Conservation (phyloP, 768 basidiomycete genomes). For the Trametes cubensis region DNA sequence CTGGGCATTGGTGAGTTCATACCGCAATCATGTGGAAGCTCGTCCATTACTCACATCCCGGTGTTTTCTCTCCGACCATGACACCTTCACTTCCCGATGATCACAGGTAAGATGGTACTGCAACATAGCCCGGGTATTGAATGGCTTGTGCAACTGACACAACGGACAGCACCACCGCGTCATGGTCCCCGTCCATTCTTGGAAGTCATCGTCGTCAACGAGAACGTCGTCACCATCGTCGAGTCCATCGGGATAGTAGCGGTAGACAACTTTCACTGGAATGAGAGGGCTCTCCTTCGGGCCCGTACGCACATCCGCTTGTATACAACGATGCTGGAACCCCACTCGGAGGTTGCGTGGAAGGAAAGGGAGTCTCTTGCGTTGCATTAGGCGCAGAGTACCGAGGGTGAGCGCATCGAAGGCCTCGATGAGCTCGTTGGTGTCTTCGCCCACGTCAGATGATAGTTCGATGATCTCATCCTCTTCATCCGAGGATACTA, state of each 20-base stretch:
- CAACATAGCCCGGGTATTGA: slow-evolving; percentile 48
- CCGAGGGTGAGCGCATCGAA: slow-evolving; percentile 21
- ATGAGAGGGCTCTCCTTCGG: slow-evolving; percentile 26
- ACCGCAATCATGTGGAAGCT: no score
- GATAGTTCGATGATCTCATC: slow-evolving; percentile 16
- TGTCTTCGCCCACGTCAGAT: slow-evolving; percentile 19
- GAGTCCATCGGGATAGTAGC: slow-evolving; percentile 20
- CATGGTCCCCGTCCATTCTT: slow-evolving; percentile 33
- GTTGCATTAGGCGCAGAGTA: slow-evolving; percentile 8
- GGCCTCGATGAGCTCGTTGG: slow-evolving; percentile 22
- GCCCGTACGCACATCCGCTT: slow-evolving; percentile 39
- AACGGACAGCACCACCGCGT: slow-evolving; percentile 53
- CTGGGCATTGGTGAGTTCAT: neutral
- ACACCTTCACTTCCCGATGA: slow-evolving; percentile 44
- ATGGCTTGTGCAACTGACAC: slow-evolving; percentile 49
- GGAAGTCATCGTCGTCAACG: slow-evolving; percentile 19
- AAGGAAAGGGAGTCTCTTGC: slow-evolving; percentile 55
- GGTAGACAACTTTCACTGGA: slow-evolving; percentile 32
- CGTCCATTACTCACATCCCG: neutral
- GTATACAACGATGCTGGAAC: slow-evolving; percentile 48
- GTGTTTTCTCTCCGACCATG: slow-evolving; percentile 41
- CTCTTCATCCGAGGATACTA: slow-evolving; percentile 10
- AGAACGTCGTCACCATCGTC: slow-evolving; percentile 17
- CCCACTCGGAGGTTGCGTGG: slow-evolving; percentile 52
- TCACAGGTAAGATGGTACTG: slow-evolving; percentile 52